phyloP scores from a whole-genome alignment of 306 rosid genomes.

The Vigna unguiculata region DNA sequence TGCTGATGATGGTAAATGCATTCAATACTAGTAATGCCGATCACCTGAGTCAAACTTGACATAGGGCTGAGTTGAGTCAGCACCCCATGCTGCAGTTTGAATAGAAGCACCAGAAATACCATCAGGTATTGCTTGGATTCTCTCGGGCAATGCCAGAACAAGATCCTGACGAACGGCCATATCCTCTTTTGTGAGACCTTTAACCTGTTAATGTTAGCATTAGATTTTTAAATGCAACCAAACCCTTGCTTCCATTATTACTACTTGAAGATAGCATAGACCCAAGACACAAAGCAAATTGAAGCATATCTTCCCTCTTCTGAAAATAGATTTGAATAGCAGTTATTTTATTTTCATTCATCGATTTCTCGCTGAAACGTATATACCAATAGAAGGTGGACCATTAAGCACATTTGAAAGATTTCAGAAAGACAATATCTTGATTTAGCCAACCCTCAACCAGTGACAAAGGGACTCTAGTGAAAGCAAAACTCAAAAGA shows the following conservation, averaged over 20 bases:
- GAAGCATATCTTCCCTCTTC: neutral
- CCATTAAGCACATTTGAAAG: too few relatives aligned
- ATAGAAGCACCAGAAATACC: constrained; percentile 57
- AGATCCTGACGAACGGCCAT: constrained; percentile 64
- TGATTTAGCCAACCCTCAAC: too few relatives aligned
- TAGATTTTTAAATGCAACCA: constrained; percentile 32
- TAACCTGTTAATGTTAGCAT: constrained; percentile 61
- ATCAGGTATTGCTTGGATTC: constrained; percentile 85
- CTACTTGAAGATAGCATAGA: neutral
- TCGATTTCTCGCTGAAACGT: too few relatives aligned
- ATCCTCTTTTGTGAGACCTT: constrained; percentile 79
- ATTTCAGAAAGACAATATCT: too few relatives aligned
- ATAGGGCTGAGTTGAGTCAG: constrained; percentile 55
- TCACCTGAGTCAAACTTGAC: constrained; percentile 78
- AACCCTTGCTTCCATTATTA: neutral
- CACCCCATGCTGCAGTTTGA: constrained; percentile 59
- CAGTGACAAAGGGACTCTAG: too few relatives aligned
- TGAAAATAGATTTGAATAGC: neutral
- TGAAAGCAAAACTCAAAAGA: too few relatives aligned
- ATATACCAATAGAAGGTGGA: too few relatives aligned
- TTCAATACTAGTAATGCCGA: neutral
- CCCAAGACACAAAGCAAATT: neutral
- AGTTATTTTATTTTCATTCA: too few relatives aligned
- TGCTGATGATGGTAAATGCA: neutral
- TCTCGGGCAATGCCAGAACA: constrained; percentile 70